These are phyloP conservation scores for Pseudopithomyces maydicus DNA, from an alignment of 2,329 filamentous ascomycete genomes.

Conservation along the genomic window DNA sequence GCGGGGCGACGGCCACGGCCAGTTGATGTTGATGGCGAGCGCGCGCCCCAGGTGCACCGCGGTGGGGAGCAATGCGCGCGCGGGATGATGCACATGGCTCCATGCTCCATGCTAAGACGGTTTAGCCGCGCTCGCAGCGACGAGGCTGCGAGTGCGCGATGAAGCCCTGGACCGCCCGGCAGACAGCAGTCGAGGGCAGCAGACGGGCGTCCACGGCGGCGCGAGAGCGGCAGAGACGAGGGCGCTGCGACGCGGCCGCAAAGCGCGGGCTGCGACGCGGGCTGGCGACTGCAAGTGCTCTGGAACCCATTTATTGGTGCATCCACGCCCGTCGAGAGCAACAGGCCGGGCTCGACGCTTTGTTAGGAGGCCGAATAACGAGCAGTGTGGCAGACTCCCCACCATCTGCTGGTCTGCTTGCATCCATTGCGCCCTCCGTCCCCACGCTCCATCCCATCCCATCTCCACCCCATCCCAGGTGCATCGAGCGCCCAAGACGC, in stretches of 20 bases:
- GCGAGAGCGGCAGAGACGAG: neutral
- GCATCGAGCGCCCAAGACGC: neutral
- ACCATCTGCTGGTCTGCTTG: conserved; percentile 4
- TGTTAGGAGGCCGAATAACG: conserved; percentile 15
- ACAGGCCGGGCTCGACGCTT: conserved; percentile 21
- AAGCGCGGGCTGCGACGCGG: neutral
- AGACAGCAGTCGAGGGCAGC: conserved; percentile 7
- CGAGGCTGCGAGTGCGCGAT: conserved; percentile 9
- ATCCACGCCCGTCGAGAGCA: conserved; percentile 16
- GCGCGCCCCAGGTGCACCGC: neutral
- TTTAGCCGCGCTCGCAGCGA: conserved; percentile 11
- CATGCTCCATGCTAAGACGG: conserved; percentile 18
- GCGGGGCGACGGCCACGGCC: neutral
- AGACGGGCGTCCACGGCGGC: neutral
- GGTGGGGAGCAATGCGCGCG: neutral
- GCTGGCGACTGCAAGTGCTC: neutral
- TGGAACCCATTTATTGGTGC: conserved; percentile 8
- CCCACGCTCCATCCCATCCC: conserved; percentile 4
- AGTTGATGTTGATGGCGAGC: neutral
- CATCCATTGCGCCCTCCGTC: neutral
- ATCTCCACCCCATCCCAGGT: neutral
- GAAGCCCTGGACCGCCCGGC: conserved; percentile 7
- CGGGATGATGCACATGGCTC: conserved; percentile 10
- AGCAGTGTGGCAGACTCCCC: conserved; percentile 2
- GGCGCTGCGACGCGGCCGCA: neutral